A percentile compares a stretch with the other conserved stretches of the same genome.
Evolutionary conservation across 768 basidiomycete genomes (phyloP).

Genomic region (Suillus fuscotomentosus): DNA sequence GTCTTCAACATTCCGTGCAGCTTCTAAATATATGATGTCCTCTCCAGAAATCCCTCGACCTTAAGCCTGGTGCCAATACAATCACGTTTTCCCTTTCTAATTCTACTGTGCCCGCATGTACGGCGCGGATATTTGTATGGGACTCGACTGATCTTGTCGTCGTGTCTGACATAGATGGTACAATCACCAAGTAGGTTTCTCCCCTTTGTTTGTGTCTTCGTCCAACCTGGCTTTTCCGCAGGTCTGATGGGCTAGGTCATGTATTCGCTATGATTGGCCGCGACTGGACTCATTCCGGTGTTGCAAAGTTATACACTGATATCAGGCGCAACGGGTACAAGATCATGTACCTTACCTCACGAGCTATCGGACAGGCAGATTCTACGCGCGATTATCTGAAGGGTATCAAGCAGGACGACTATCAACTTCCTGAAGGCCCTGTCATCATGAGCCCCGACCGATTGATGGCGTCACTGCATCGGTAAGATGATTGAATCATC

Average conservation of each 20-base stretch:
- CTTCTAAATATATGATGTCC: neutral
- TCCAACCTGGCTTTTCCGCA: conserved; percentile 26
- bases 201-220: neutral
- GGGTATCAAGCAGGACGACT: conserved; percentile 93
- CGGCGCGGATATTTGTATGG: conserved; percentile 95
- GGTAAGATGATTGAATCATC: conserved; percentile 49
- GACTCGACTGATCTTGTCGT: conserved; percentile 88
- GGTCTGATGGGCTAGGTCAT: conserved; percentile 94
- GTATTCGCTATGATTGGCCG: conserved; percentile 97
- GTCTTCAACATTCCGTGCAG: conserved; percentile 21
- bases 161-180: conserved; percentile 97
- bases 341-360: conserved; percentile 95
- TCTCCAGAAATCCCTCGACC: conserved; percentile 73
- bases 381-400: conserved; percentile 93
- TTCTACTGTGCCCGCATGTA: conserved; percentile 78
- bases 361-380: conserved; percentile 97
- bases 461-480: conserved; percentile 89
- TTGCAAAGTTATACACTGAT: conserved; percentile 96
- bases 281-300: conserved; percentile 97
- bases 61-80: conserved; percentile 85
- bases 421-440: conserved; percentile 95
- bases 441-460: conserved; percentile 99
- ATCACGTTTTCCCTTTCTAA: conserved; percentile 92
- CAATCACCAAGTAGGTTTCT: conserved; percentile 86
- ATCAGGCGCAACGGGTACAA: conserved; percentile 95